Conservation (phyloP, 2,329 filamentous ascomycete species). For the Bipolaris oryzae region DNA sequence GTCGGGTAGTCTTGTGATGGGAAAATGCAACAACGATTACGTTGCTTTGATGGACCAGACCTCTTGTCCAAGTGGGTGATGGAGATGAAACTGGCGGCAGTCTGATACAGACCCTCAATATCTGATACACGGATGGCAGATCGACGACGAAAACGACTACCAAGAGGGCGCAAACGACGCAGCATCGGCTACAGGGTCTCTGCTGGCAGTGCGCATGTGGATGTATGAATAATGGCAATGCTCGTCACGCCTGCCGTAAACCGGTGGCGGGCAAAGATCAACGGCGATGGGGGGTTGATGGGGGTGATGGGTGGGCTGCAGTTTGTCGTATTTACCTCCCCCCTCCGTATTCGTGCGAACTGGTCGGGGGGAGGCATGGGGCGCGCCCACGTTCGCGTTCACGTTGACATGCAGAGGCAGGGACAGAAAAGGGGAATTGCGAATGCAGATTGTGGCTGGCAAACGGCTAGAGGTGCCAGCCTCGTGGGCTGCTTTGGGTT, state of each 20-base stretch:
- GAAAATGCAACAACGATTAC: slow-evolving; percentile 16
- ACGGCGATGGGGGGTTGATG: neutral
- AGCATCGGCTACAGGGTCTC: slow-evolving; percentile 5
- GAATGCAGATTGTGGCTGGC: slow-evolving; percentile 4
- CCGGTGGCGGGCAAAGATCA: neutral
- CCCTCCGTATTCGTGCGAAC: slow-evolving; percentile 9
- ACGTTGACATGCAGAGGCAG: neutral
- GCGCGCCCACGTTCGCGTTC: neutral
- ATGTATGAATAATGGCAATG: slow-evolving; percentile 1
- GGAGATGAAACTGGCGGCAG: slow-evolving; percentile 43
- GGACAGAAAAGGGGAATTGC: slow-evolving; percentile 6
- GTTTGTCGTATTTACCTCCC: slow-evolving; percentile 4
- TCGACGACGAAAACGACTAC: slow-evolving; percentile 16
- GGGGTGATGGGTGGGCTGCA: neutral
- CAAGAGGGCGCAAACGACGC: slow-evolving; percentile 5
- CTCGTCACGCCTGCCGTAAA: slow-evolving; percentile 13
- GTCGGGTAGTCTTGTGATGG: slow-evolving; percentile 23
- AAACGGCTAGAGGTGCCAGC: slow-evolving; percentile 34
- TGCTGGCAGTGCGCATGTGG: neutral
- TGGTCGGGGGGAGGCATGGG: slow-evolving; percentile 1
- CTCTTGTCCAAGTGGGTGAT: slow-evolving; percentile 32
- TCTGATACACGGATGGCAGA: slow-evolving; percentile 45
- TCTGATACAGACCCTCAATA: slow-evolving; percentile 40
- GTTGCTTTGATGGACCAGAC: slow-evolving; percentile 15
- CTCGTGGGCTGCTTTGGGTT: slow-evolving; percentile 5